Base-by-base conservation (phyloP, 169 alveolate species). In the Hepatocystis sp. region DNA sequence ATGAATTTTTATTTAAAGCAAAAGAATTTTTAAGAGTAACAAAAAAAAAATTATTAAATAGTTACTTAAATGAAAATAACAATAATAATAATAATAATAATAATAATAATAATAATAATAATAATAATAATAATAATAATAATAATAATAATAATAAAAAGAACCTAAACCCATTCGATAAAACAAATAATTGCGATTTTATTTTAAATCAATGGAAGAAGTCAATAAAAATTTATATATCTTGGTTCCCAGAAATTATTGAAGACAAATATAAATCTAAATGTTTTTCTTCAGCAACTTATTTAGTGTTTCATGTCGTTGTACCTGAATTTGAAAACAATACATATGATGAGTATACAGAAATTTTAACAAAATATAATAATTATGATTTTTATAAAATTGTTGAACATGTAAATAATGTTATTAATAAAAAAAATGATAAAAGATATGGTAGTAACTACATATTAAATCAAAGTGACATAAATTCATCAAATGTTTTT, bases 171-270 rank as follows among this genome's bases (percentile, higher is more conserved):
- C 5, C 47, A 36, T 36, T 36, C 10, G 15, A 5, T 7, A 7
- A 36, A 5, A 7, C 47, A 5, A 5, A 36, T 10, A 36, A 36
- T 36, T 36, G 10, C 47, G 10, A 36, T 36, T 5, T 7, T 36
- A 10, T 36, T 36, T 36, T 78, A 15, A 25, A 49, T 3, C 10
- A 39, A 13, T 78, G 89, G 89, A 63, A 46, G 47, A 19, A 46
- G 28, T 28, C n/a, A 13, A 28, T 78, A n/a, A 78, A 78, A 64
- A 78, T 78, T 21, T 78, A 47, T 28, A 47, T 78, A 46, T 61
- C 67, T 56, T 78, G 89, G 89, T 60, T 61, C 25, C 81, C 89
- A 0, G 89, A 78, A 78, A 61, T 78, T 61, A 51, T n/a, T 23
- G 84, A 78, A 15, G 89, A 78, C 23, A 78, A 78, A n/a, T 78